A percentile compares a stretch with the other conserved stretches of the same genome.
Evolutionary conservation across 1,284 basidiomycete genomes (phyloP).

Genomic region (Anthracocystis walkeri): DNA sequence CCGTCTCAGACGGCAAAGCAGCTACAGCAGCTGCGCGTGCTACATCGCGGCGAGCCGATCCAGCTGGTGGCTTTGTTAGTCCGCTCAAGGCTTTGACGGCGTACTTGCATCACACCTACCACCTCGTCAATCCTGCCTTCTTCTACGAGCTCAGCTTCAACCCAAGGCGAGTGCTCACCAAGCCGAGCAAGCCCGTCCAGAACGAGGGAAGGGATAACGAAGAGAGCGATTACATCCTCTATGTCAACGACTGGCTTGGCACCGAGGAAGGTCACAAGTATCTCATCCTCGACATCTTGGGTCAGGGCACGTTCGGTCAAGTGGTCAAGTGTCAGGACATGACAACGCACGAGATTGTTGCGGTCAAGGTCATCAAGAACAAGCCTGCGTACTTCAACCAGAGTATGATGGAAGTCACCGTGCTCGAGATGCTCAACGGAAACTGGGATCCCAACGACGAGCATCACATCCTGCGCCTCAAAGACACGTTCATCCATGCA

Average conservation of each 20-base stretch:
- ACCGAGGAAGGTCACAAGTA: constrained; percentile 76
- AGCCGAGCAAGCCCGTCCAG: constrained; percentile 67
- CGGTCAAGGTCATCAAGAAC: constrained; percentile 99
- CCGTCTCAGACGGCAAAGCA: constrained; percentile 48
- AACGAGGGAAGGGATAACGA: constrained; percentile 69
- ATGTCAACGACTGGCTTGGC: constrained; percentile 69
- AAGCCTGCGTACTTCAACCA: constrained; percentile 99
- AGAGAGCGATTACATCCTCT: constrained; percentile 69
- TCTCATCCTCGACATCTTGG: constrained; percentile 95
- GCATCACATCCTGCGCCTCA: constrained; percentile 94
- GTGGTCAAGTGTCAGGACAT: constrained; percentile 99
- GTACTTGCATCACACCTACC: constrained; percentile 69
- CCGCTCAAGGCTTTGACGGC: constrained; percentile 68
- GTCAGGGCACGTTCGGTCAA: constrained; percentile 98
- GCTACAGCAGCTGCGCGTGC: constrained; percentile 49
- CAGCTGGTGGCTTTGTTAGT: constrained; percentile 65
- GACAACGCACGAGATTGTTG: constrained; percentile 97
- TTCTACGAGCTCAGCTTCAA: constrained; percentile 69
- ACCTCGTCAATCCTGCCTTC: constrained; percentile 69
- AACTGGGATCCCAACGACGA: constrained; percentile 83
- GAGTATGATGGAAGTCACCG: constrained; percentile 99
- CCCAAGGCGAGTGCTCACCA: constrained; percentile 66
- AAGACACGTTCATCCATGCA: constrained; percentile 96
- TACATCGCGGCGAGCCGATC: constrained; percentile 61
- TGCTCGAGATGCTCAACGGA: constrained; percentile 80